phyloP scores from a whole-genome alignment of 306 rosid species.

The Sphenostylis stenocarpa region DNA sequence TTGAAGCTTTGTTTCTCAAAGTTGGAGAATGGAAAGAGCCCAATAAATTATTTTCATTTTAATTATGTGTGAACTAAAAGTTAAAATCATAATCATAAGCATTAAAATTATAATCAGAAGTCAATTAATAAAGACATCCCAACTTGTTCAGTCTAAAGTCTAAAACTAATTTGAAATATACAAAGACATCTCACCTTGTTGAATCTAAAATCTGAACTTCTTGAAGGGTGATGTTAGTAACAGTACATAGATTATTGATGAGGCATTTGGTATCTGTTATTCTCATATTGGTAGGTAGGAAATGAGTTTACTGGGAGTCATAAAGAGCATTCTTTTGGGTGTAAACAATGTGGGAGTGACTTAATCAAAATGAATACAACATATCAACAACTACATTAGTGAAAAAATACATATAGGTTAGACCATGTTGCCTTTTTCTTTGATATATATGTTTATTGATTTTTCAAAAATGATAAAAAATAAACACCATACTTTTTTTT shows the following conservation, averaged over 20 bases:
- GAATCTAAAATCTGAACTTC: not conserved
- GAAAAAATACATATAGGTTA: too few relatives aligned
- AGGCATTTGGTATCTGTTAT: not conserved
- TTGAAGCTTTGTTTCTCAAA: too few relatives aligned
- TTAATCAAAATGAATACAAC: not conserved
- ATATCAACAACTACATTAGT: not conserved
- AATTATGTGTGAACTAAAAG: too few relatives aligned
- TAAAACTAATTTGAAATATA: not conserved
- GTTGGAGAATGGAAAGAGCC: too few relatives aligned
- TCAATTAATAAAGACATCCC: too few relatives aligned
- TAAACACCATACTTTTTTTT: too few relatives aligned
- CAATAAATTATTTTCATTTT: too few relatives aligned
- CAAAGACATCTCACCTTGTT: not conserved
- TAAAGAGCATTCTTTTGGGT: not conserved
- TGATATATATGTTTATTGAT: too few relatives aligned
- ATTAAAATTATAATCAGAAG: too few relatives aligned
- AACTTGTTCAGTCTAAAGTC: not conserved
- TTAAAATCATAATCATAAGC: too few relatives aligned
- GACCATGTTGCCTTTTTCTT: too few relatives aligned
- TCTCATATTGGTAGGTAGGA: conserved; percentile 13
- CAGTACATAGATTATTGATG: not conserved
- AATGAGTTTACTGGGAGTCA: not conserved
- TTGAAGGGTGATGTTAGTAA: not conserved
- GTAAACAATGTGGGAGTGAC: not conserved
- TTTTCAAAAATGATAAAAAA: too few relatives aligned